A percentile compares a stretch with the other conserved stretches of the same genome.
These are phyloP conservation scores for Penicillium polonicum DNA, from an alignment of 2,329 filamentous ascomycete genomes.

Conservation along the genomic window DNA sequence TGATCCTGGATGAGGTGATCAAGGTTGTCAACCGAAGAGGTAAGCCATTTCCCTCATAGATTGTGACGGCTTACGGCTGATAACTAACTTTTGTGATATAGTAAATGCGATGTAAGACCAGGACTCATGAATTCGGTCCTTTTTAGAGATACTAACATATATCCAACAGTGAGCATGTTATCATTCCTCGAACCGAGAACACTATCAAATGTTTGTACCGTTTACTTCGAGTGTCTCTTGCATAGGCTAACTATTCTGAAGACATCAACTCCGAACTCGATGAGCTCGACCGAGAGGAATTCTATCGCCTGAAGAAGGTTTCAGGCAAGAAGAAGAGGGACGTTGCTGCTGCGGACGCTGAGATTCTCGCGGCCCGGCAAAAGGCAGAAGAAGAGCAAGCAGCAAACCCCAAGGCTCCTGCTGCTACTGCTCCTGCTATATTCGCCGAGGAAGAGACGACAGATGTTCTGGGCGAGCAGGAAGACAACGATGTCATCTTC, in stretches of 20 bases:
- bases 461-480: slow-evolving; percentile 71
- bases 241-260: slow-evolving; percentile 32
- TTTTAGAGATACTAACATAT: slow-evolving; percentile 15
- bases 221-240: neutral
- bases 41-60: slow-evolving; percentile 41
- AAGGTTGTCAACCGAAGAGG: slow-evolving; percentile 97
- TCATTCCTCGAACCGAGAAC: slow-evolving; percentile 96
- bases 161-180: slow-evolving; percentile 57
- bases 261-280: slow-evolving; percentile 98
- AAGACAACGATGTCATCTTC: slow-evolving; percentile 86
- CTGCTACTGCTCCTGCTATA: slow-evolving; percentile 40
- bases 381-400: slow-evolving; percentile 56
- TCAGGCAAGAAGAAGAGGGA: slow-evolving; percentile 81
- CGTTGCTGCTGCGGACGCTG: slow-evolving; percentile 67
- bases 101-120: slow-evolving; percentile 83
- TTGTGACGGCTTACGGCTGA: neutral
- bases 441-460: slow-evolving; percentile 45
- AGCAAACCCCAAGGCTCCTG: slow-evolving; percentile 39
- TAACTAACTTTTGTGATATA: slow-evolving; percentile 38
- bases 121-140: neutral
- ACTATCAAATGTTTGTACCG: slow-evolving; percentile 81
- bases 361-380: slow-evolving; percentile 61
- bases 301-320: slow-evolving; percentile 95
- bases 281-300: slow-evolving; percentile 95
- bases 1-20: slow-evolving; percentile 97